Conservation (phyloP, 2,329 filamentous ascomycete species). For the Ambrosiella cleistominuta region DNA sequence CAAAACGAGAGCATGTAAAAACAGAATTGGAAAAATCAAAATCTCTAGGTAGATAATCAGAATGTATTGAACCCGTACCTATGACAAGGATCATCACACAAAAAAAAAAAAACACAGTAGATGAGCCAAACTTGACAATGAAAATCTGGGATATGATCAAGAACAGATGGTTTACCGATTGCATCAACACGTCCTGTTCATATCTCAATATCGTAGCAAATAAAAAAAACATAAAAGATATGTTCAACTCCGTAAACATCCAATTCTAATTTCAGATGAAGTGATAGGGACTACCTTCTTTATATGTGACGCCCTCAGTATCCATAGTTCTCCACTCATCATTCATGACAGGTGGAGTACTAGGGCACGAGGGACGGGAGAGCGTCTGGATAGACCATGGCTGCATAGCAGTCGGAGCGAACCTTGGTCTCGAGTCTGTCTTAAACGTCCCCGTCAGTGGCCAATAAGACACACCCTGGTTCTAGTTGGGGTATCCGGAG, state of each 20-base stretch:
- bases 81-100: neutral
- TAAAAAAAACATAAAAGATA: neutral
- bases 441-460: neutral
- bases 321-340: neutral
- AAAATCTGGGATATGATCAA: neutral
- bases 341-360: neutral
- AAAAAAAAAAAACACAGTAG: neutral
- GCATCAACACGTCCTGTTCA: neutral
- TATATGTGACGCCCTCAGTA: neutral
- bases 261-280: constrained; percentile 4
- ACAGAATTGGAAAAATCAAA: neutral
- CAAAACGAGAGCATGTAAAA: neutral
- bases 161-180: neutral
- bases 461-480: constrained; percentile 6
- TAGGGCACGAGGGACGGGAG: neutral
- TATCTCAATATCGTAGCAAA: constrained; percentile 10
- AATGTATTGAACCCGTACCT: constrained; percentile 1
- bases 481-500: constrained; percentile 13
- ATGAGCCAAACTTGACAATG: neutral
- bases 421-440: neutral
- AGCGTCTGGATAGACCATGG: neutral
- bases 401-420: neutral
- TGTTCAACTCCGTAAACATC: neutral
- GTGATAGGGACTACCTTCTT: constrained; percentile 3
- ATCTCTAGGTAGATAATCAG: neutral